Percentiles rank a stretch among this genome's conserved stretches.
phyloP scores from a whole-genome alignment of 2,329 filamentous ascomycete genomes.

The Tolypocladium inflatum region DNA sequence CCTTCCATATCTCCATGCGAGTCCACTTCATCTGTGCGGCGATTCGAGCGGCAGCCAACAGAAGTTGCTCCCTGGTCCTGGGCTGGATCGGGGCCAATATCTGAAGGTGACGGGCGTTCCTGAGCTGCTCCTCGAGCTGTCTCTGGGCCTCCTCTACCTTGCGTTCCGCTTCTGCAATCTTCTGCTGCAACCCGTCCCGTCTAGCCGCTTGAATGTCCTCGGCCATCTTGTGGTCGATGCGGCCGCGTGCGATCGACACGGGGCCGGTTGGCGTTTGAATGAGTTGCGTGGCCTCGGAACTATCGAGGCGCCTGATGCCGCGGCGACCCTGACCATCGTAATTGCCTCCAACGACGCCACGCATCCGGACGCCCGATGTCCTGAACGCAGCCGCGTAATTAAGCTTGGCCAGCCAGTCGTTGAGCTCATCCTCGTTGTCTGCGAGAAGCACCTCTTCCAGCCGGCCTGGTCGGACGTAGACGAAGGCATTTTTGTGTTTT shows the following conservation, averaged over 20 bases:
- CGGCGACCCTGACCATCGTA: slow-evolving; percentile 75
- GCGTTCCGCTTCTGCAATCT: slow-evolving; percentile 74
- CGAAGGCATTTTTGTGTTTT: slow-evolving; percentile 91
- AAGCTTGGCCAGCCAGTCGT: slow-evolving; percentile 92
- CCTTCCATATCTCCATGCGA: slow-evolving; percentile 86
- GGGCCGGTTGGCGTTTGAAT: slow-evolving; percentile 66
- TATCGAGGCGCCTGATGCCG: slow-evolving; percentile 62
- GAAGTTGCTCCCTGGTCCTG: slow-evolving; percentile 78
- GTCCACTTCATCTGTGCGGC: slow-evolving; percentile 88
- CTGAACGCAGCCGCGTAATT: slow-evolving; percentile 95
- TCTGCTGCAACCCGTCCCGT: slow-evolving; percentile 71
- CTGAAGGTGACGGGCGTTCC: slow-evolving; percentile 84
- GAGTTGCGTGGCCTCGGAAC: slow-evolving; percentile 46
- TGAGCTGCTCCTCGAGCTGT: slow-evolving; percentile 71
- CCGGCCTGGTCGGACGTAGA: slow-evolving; percentile 78
- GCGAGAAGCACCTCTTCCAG: slow-evolving; percentile 86
- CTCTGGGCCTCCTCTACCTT: slow-evolving; percentile 65
- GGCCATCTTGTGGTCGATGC: slow-evolving; percentile 72
- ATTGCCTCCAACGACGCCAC: slow-evolving; percentile 73
- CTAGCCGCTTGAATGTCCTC: slow-evolving; percentile 79
- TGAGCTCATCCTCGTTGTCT: slow-evolving; percentile 83
- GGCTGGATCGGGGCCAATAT: slow-evolving; percentile 83
- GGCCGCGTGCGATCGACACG: slow-evolving; percentile 61
- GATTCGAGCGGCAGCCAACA: slow-evolving; percentile 76
- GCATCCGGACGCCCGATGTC: slow-evolving; percentile 82